These are phyloP conservation scores for Suillus weaverae DNA, from an alignment of 768 basidiomycete species.

Conservation along the genomic window DNA sequence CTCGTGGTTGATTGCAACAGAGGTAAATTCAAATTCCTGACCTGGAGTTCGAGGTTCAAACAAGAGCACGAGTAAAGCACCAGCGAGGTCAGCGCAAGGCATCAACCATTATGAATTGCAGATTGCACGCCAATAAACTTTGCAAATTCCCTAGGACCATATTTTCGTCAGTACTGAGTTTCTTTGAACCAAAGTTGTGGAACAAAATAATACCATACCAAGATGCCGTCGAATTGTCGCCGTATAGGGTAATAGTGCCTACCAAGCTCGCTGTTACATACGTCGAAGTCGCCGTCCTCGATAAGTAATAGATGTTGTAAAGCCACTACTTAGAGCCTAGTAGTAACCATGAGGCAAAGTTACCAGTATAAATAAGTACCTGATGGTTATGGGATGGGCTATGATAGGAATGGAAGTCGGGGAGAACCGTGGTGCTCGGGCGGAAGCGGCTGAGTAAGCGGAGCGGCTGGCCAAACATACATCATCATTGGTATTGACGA, in stretches of 20 bases:
- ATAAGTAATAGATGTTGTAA: background rate
- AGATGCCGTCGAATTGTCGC: background rate
- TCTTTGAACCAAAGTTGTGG: background rate
- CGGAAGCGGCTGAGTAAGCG: constrained; percentile 3
- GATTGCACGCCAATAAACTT: background rate
- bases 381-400: too few species aligned
- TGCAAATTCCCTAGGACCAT: background rate
- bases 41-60: background rate
- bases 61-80: background rate
- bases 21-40: background rate
- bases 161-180: background rate
- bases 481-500: background rate
- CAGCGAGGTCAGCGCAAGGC: background rate
- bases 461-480: background rate
- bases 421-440: background rate
- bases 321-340: background rate
- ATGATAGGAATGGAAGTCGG: background rate
- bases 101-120: background rate
- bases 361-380: too few species aligned
- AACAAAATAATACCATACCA: background rate
- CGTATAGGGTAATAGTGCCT: background rate
- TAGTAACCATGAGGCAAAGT: background rate
- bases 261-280: background rate
- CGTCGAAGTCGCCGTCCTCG: background rate
- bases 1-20: background rate